A percentile compares a stretch with the other conserved stretches of the same genome.
Conservation (phyloP, 345 rosid genomes). For the Lagerstroemia speciosa region DNA sequence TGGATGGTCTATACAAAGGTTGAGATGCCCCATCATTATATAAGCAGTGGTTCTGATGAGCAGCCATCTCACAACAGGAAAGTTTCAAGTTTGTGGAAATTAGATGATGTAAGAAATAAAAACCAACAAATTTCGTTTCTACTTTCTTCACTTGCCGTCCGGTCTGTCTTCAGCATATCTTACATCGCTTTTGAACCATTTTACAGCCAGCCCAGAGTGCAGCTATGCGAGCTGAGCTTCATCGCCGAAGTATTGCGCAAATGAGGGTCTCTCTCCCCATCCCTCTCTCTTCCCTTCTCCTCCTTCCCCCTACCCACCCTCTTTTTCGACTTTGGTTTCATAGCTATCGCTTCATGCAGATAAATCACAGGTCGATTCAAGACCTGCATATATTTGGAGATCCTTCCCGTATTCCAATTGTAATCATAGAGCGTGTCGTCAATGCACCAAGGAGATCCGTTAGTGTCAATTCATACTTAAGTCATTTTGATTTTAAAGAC, state of each 20-base stretch:
- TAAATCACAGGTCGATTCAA: conserved; percentile 77
- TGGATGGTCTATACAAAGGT: conserved; percentile 96
- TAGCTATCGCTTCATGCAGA: conserved; percentile 38
- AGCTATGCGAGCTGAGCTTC: conserved; percentile 88
- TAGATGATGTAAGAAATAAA: conserved; percentile 39
- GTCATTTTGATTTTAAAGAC: conserved; percentile 48
- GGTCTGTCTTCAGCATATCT: conserved; percentile 13
- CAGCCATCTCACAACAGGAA: conserved; percentile 46
- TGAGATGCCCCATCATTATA: conserved; percentile 90
- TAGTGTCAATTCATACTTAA: conserved; percentile 69
- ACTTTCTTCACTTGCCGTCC: conserved; percentile 7
- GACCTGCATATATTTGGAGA: conserved; percentile 89
- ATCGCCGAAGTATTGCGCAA: conserved; percentile 89
- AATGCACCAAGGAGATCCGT: conserved; percentile 77
- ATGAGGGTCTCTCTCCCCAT: conserved; percentile 55
- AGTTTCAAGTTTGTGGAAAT: conserved; percentile 53
- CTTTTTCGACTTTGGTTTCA: conserved; percentile 4
- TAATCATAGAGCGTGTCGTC: conserved; percentile 70
- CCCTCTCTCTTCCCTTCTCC: neutral
- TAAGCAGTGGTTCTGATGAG: conserved; percentile 66
- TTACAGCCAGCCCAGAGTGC: conserved; percentile 74
- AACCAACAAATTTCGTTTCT: conserved; percentile 9
- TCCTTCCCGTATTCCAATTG: conserved; percentile 70
- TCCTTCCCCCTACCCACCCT: neutral
- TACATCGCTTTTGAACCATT: conserved; percentile 13